Base-by-base conservation (phyloP, 1,139 yeast species). In the Candida albicans region DNA sequence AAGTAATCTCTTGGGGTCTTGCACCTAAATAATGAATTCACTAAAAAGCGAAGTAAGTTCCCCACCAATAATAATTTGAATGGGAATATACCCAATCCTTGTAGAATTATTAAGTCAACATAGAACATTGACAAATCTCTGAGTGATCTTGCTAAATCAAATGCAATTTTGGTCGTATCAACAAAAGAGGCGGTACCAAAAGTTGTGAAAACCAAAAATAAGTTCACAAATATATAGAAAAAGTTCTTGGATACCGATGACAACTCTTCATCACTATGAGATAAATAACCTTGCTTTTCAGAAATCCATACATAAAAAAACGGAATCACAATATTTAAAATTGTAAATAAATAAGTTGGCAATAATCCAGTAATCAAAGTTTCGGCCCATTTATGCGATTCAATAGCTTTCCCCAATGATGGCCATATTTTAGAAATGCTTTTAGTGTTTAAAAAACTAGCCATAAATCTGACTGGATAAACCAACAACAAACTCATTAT, bases 11-110 rank as follows among this genome's bases (percentile, higher is more conserved):
- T 64, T 2, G 88, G 86, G 0, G 88, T 82, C 51, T 77, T 77
- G 43, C 78, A 70, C 56, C 70, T 62, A 44, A 73, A 65, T 50
- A 70, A 61, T 31, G 74, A 69, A 56, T 71, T 75, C 73, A 79
- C 37, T 79, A 89, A 62, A 75, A 84, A 56, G 76, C 79, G 60
- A 28, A 73, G 51, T 38, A 73, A 62, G 50, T 86, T 85, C 1
- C 96, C 96, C 75, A 81, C 64, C 33, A 84, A 65, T 38, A 89
- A 66, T 32, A 88, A 65, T 45, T 87, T 79, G 50, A 87, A 81
- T 1, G 96, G 96, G 58, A 85, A 84, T 77, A 89, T 84, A 1
- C 93, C 95, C 33, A 88, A 64, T 0, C 96, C 96, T 61, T 88
- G 96, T 34, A 88, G 73, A 25, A 88, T 74, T 43, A 88, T 87